Base-by-base conservation (phyloP, 306 rosid genomes). In the apple (Malus domestica) region DNA sequence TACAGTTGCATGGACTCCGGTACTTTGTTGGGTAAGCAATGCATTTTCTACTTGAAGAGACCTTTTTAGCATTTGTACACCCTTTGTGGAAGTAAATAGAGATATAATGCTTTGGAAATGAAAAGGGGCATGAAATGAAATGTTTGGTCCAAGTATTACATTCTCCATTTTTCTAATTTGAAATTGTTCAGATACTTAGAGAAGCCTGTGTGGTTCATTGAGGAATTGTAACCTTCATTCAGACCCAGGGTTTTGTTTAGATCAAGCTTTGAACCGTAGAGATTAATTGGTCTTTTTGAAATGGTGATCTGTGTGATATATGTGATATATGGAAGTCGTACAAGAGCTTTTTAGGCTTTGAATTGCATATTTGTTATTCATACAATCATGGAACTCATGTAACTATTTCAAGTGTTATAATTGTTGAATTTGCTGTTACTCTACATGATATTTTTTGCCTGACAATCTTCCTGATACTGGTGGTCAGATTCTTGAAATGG, bases 401-500 rank as follows among this genome's bases (percentile, higher is more conserved):
- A 6, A 38, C 38, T 55, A 30, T 63, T n/a, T 57, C 10, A 22
- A 10, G 25, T 72, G 23, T 13, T 8, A 5, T 42, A 25, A 10
- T 40, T 68, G 66, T 68, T 58, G 38, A 74, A 2, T 67, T 66
- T 83, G 18, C 35, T 68, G 14, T 44, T 75, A 54, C 49, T 40
- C 78, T n/a, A 52, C 46, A 33, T 40, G 19, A 69, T 68, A 54
- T 51, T 74, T 33, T 66, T 66, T 77, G 65, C 54, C 75, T 76
- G 75, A 64, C 78, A 49, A 32, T 76, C 25, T 40, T 80, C 8
- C 16, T 83, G 64, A 74, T 74, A 22, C 76, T 82, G 77, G 82
- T 65, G 67, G 80, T 70, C 89, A 96, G 98, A 87, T 96, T 83
- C 98, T 96, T 68, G 99, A 96, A 84, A 89, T 96, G 99, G 99